Evolutionary conservation across 1,284 basidiomycete species (phyloP), one percentile per base, ranked within the genome.

Genomic region (Cystobasidium pallidum): DNA sequence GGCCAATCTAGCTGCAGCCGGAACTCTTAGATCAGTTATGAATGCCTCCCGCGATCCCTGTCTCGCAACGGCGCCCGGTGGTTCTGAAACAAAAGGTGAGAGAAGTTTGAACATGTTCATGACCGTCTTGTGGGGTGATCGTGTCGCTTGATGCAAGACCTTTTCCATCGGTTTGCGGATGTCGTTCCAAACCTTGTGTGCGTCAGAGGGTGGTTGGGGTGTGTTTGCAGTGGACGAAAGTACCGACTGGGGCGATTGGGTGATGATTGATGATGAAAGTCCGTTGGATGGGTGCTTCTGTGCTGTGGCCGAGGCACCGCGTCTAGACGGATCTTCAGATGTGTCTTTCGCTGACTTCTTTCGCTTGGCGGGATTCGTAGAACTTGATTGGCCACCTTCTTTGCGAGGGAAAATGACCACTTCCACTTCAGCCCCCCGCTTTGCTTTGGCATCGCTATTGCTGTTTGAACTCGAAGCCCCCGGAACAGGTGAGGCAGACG

Each of bases 71-170:
- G 68, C 68, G 30, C 47, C 55, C 13, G 45, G 24, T 30, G 68
- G 68, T 43, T 71, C 68, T 24, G 61, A 62, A 19, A 71, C 68
- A 55, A 62, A 71, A 19, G 47, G 49, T 36, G 26, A 19, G 21
- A 71, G 36, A 24, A 63, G 34, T 32, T 64, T 64, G 51, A 71
- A 71, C 32, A 71, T 41, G 24, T 71, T 71, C 32, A 28, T 51
- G 3, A 71, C 68, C 8, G 68, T 71, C 59, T 58, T 58, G 58
- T 59, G 59, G 11, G 68, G 68, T n/a, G 68, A 34, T 30, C 61
- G 61, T n/a, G 45, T 64, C 15, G 68, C 68, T 41, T 62, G 59
- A 10, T 63, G 45, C 19, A 71, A 28, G 19, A 17, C 28, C 21
- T 59, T 58, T 34, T 36, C 32, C 26, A 71, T 41, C 34, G 63